Evolutionary conservation across 192 early-diverging fungal species (phyloP).

Genomic region (Haplosporangium gracile): DNA sequence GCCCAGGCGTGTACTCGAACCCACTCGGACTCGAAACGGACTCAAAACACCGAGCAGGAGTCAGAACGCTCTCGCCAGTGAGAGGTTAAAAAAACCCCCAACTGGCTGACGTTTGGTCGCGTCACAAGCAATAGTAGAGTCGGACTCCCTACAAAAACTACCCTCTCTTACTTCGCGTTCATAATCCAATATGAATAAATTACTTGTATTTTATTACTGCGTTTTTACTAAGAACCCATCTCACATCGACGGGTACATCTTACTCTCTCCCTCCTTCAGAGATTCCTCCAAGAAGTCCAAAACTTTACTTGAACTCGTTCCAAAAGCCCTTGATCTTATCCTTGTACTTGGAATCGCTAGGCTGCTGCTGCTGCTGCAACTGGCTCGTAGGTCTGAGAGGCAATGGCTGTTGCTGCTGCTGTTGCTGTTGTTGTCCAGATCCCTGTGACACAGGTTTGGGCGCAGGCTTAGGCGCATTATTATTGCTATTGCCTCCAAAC

Average conservation of each 20-base stretch:
- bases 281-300: background rate
- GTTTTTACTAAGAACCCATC: too few species aligned
- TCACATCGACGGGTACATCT: too few species aligned
- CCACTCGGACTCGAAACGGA: background rate
- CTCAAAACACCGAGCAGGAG: background rate
- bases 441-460: background rate
- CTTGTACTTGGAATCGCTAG: conserved; percentile 30
- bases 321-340: conserved; percentile 43
- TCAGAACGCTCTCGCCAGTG: background rate
- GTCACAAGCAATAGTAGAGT: background rate
- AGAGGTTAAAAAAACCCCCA: background rate
- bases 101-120: too few species aligned
- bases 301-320: conserved; percentile 15
- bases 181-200: too few species aligned
- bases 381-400: conserved; percentile 24
- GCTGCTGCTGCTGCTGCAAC: conserved; percentile 16
- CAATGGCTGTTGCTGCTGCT: conserved; percentile 20
- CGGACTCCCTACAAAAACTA: background rate
- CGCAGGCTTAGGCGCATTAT: conserved; percentile 9
- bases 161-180: background rate
- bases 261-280: too few species aligned
- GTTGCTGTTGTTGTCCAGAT: conserved; percentile 7
- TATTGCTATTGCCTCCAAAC: conserved; percentile 19
- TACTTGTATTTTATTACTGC: too few species aligned
- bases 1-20: background rate